Conservation (phyloP, 345 rosid genomes). For the Melaleuca alternifolia region DNA sequence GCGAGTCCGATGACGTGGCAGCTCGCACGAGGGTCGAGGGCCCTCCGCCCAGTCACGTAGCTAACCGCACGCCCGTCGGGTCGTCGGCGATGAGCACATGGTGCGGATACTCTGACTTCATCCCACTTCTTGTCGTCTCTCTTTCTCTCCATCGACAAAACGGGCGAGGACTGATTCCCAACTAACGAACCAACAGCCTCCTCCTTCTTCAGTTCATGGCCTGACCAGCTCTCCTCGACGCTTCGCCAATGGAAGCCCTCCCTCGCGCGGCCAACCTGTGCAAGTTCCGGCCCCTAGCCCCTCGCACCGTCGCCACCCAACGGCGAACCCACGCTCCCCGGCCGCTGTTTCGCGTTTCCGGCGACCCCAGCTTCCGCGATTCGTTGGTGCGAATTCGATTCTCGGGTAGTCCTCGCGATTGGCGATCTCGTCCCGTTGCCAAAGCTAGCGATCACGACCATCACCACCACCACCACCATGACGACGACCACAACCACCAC, state of each 20-base stretch:
- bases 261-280: neutral
- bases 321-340: neutral
- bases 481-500: conserved; percentile 15
- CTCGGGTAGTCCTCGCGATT: neutral
- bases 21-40: neutral
- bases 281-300: neutral
- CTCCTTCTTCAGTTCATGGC: neutral
- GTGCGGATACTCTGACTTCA: conserved; percentile 4
- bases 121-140: neutral
- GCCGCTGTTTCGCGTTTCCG: neutral
- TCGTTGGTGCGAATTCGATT: neutral
- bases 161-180: neutral
- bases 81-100: conserved; percentile 1
- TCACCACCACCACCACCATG: conserved; percentile 7
- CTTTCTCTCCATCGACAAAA: neutral
- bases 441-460: neutral
- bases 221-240: neutral
- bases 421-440: conserved; percentile 8
- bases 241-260: neutral
- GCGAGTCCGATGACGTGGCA: neutral
- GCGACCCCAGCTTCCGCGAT: neutral
- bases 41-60: too few relatives aligned
- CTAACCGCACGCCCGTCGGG: too few relatives aligned
- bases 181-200: neutral
- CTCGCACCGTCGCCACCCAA: neutral